Evolutionary conservation across 345 rosid species (phyloP).

Genomic region (Carallia brachiata): DNA sequence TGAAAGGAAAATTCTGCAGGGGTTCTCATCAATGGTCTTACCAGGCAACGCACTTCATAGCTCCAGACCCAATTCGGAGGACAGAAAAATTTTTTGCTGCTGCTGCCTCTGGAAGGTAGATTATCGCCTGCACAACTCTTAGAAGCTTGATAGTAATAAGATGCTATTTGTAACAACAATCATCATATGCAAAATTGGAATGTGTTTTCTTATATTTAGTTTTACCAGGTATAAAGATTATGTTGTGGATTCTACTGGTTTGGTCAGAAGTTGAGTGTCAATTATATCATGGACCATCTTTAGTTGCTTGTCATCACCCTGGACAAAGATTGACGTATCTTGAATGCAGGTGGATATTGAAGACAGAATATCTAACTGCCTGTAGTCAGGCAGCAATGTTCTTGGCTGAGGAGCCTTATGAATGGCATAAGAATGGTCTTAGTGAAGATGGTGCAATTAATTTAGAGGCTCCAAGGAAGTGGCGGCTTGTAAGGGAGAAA

Average conservation of each 20-base stretch:
- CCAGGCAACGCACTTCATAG: slow-evolving; percentile 89
- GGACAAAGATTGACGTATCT: slow-evolving; percentile 4
- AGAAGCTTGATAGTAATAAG: neutral
- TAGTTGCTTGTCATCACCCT: neutral
- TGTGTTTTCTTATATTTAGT: neutral
- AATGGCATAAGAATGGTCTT: slow-evolving; percentile 72
- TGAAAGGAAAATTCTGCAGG: slow-evolving; percentile 75
- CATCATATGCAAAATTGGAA: neutral
- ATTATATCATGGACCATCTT: neutral
- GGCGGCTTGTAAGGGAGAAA: slow-evolving; percentile 76
- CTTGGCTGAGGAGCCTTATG: slow-evolving; percentile 76
- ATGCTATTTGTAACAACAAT: neutral
- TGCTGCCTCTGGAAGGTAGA: slow-evolving; percentile 44
- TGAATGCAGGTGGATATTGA: slow-evolving; percentile 87
- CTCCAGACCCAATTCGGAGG: slow-evolving; percentile 68
- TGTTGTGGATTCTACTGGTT: neutral
- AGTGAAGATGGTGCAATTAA: slow-evolving; percentile 79
- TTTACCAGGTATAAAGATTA: neutral
- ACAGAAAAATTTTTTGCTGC: slow-evolving; percentile 70
- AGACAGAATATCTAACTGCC: slow-evolving; percentile 70
- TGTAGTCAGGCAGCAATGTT: slow-evolving; percentile 70
- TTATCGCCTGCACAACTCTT: slow-evolving; percentile 11
- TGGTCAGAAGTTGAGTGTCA: neutral
- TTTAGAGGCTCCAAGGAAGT: slow-evolving; percentile 84
- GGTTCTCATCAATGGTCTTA: slow-evolving; percentile 98